Conservation (phyloP, 2,329 filamentous ascomycete genomes). For the Fusarium transvaalense region DNA sequence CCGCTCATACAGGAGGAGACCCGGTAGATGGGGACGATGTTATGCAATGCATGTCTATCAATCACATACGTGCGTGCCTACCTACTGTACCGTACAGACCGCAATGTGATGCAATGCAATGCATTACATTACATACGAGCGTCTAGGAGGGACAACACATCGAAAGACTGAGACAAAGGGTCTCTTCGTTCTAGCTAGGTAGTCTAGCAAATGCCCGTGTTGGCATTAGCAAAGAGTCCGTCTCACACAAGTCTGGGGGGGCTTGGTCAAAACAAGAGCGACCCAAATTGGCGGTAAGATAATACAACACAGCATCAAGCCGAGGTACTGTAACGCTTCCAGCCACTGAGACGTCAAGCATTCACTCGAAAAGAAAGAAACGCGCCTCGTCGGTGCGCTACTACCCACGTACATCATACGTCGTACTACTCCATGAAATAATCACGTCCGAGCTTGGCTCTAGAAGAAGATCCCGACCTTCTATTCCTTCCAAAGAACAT, state of each 20-base stretch:
- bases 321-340: conserved; percentile 12
- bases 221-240: conserved; percentile 5
- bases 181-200: too few species aligned
- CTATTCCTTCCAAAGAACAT: conserved; percentile 34
- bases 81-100: background rate
- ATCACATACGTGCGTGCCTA: background rate
- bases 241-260: conserved; percentile 20
- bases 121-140: conserved; percentile 11
- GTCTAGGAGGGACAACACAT: conserved; percentile 21
- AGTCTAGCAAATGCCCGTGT: conserved; percentile 11
- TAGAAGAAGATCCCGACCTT: conserved; percentile 34
- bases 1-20: conserved; percentile 12
- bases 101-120: background rate
- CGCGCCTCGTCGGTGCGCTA: background rate
- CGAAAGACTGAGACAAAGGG: conserved; percentile 2
- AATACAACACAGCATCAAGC: conserved; percentile 9
- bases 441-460: conserved; percentile 39
- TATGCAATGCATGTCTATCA: conserved; percentile 5
- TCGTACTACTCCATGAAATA: conserved; percentile 9
- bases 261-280: conserved; percentile 26
- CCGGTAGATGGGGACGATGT: conserved; percentile 19
- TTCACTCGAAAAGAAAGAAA: background rate
- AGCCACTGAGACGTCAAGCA: background rate
- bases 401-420: too few species aligned
- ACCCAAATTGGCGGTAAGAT: conserved; percentile 41